Conservation (phyloP, 1,284 basidiomycete genomes). For the Fereydounia khargensis region DNA sequence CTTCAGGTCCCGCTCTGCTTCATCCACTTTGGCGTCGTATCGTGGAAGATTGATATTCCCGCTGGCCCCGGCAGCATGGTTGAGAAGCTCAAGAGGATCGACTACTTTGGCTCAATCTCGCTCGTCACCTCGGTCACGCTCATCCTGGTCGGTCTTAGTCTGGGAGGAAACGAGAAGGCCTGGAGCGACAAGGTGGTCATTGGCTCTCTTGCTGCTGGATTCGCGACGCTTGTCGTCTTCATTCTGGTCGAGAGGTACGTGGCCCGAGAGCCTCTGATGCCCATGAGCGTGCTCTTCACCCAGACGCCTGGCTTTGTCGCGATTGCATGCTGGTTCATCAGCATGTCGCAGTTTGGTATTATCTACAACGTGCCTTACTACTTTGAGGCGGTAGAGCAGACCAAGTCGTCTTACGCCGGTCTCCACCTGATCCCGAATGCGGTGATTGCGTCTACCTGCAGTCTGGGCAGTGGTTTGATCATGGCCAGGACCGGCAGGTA, state of each 20-base stretch:
- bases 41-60: constrained; percentile 59
- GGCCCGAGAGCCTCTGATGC: constrained; percentile 58
- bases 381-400: constrained; percentile 58
- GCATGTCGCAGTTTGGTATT: constrained; percentile 58
- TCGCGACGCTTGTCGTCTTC: constrained; percentile 63
- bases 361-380: constrained; percentile 57
- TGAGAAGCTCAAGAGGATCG: constrained; percentile 59
- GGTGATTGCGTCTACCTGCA: constrained; percentile 57
- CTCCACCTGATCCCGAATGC: constrained; percentile 58
- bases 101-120: constrained; percentile 57
- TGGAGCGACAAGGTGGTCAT: constrained; percentile 49
- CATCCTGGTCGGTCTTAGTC: constrained; percentile 55
- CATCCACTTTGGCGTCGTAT: constrained; percentile 57
- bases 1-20: constrained; percentile 57
- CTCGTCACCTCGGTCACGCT: constrained; percentile 56
- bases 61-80: constrained; percentile 55
- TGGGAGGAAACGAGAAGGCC: constrained; percentile 52
- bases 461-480: constrained; percentile 56
- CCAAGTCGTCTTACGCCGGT: constrained; percentile 53
- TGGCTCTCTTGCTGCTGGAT: constrained; percentile 38
- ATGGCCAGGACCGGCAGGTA: constrained; percentile 58
- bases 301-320: constrained; percentile 58
- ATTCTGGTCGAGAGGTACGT: constrained; percentile 61
- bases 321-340: constrained; percentile 58
- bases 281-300: constrained; percentile 57